Base-by-base conservation (phyloP, 2,329 filamentous ascomycete genomes). In the Leptographium lundbergii region DNA sequence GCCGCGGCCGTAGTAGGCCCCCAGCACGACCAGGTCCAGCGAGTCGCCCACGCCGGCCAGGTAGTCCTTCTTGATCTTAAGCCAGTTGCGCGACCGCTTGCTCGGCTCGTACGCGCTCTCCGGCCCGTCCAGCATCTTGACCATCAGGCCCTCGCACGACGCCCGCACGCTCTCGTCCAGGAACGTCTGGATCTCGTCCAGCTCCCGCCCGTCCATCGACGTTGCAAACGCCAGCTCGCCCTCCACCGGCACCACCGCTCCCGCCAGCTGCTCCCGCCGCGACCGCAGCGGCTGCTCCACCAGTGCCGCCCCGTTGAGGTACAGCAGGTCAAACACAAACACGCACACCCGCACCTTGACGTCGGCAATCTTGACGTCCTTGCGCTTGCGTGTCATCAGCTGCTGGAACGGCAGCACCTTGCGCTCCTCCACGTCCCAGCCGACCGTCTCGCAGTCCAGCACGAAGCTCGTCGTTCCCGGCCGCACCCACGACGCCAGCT, bases 51-150 rank as follows among this genome's bases (percentile, higher is more conserved):
- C 85, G 57, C 92, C 92, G 6, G 88, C 81, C 59, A 99, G 88
- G 70, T 99, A 99, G 69, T 99, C 94, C 69, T 99, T 99, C 73
- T 99, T 99, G 73, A 97, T 88, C 79, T 99, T 99, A 64, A 99
- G 87, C 94, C 94, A 99, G 69, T 99, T 99, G 61, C 94, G 88
- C 73, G 89, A 95, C 64, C 94, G 87, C 71, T 95, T 96, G 67
- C 89, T 95, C 24, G 94, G 94, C 73, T 97, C 92, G 69, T 99
- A 99, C 66, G 89, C 89, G 65, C 89, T 95, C 72, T 96, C 92
- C 7, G 82, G 77, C 0, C 92, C 94, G 70, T 97, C 92, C 61
- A 99, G 75, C 94, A 99, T 99, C 77, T 99, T 99, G 17, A 99
- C 94, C 94, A 99, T 99, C 57, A 99, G 77, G 13, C 94, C 94